Percentiles rank a stretch among this genome's conserved stretches.
These are phyloP conservation scores for Xylogone sp. DNA, from an alignment of 2,329 filamentous ascomycete genomes.

Conservation along the genomic window DNA sequence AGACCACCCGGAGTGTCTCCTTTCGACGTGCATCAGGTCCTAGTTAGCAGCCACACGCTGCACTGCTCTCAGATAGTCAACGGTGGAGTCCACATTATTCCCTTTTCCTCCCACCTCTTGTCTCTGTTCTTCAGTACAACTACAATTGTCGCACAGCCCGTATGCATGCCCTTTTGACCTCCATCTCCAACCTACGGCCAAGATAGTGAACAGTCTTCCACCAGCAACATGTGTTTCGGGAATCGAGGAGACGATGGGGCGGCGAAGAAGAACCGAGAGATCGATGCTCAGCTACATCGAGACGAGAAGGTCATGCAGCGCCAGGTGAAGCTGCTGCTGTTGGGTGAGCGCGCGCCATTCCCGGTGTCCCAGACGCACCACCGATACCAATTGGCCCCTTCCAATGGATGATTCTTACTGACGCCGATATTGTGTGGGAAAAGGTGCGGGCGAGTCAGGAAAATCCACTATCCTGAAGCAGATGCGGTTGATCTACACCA, in stretches of 20 bases:
- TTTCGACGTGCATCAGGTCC: neutral
- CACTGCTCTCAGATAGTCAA: neutral
- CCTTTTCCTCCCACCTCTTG: neutral
- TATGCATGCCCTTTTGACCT: neutral
- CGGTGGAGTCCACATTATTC: neutral
- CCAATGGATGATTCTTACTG: neutral
- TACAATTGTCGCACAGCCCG: neutral
- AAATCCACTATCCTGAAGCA: slow-evolving; percentile 98
- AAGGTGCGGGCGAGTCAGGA: slow-evolving; percentile 90
- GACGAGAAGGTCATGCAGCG: slow-evolving; percentile 84
- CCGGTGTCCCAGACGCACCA: neutral
- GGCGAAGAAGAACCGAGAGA: slow-evolving; percentile 63
- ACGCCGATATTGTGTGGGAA: neutral
- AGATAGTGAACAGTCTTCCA: slow-evolving; percentile 10
- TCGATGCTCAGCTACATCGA: slow-evolving; percentile 79
- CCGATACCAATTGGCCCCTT: slow-evolving; percentile 3
- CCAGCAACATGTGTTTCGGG: slow-evolving; percentile 68
- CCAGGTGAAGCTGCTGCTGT: slow-evolving; percentile 89
- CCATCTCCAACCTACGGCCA: neutral
- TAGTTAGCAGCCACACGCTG: neutral
- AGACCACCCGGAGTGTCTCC: neutral
- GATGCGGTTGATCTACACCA: slow-evolving; percentile 96
- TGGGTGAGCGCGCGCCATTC: slow-evolving; percentile 62
- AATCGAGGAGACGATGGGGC: slow-evolving; percentile 39
- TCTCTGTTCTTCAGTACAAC: neutral